Base-by-base conservation (phyloP, 345 rosid genomes). In the Populus euphratica region DNA sequence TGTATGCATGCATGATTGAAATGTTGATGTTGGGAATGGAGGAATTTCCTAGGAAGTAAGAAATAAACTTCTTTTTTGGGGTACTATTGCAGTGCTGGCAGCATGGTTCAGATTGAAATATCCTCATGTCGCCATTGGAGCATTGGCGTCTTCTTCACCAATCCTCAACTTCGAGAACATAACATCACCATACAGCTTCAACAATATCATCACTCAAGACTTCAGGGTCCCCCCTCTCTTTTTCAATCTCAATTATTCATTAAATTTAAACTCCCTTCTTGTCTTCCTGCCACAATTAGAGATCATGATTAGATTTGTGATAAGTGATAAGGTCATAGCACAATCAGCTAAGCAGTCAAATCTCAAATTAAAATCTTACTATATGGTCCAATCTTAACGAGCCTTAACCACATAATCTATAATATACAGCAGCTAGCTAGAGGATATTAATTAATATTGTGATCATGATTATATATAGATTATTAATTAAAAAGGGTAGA, bases 131-230 rank as follows among this genome's bases (percentile, higher is more conserved):
- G 81, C 87, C 64, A 83, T 85, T 21, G 90, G 90, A 75, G 90
- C 92, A 2, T 69, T 89, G 86, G 85, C 92, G 25, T 89, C 92
- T 49, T 89, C 92, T 29, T 86, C 93, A 33, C 89, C 90, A 29
- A 85, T 86, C 61, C 86, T 88, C 77, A 47, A 82, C 35, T 87
- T 88, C 36, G 86, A 83, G 33, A 67, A 81, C 39, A 78, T 88
- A 5, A 78, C 81, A 1, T 89, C 92, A 47, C 85, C 90, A 0
- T 88, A 87, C 49, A 89, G 88, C 84, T 90, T 90, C 85, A 81
- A 2, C 73, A 54, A 78, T 81, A 87, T 86, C 69, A 41, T 90
- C 44, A 83, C 92, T 38, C 81, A 70, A 56, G 89, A 90, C 73
- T 89, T 84, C 72, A 85, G 84, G 86, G 94, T 88, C 59, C 72